Base-by-base conservation (phyloP, 1,139 yeast genomes). In the Suhomyces coccinellae region DNA sequence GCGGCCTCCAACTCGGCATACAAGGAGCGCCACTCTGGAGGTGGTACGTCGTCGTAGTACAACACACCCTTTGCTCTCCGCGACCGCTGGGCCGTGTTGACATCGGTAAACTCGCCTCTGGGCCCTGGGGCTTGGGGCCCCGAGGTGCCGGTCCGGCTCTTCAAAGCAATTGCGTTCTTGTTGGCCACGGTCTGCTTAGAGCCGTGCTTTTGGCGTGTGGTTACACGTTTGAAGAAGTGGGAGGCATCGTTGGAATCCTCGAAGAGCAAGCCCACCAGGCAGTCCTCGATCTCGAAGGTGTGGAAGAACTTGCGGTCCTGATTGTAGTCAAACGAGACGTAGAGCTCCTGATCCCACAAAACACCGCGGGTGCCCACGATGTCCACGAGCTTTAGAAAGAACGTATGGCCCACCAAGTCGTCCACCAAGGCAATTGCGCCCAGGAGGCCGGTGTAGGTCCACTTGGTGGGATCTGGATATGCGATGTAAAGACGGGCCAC, bases 291-390 rank as follows among this genome's bases (percentile, higher is more conserved):
- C 68, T 93, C 99, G 68, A 93, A 93, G 9, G 96, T 79, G 62
- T 93, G 99, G 75, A 93, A 93, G 66, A 88, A 93, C 41, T 95
- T 84, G 22, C 99, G 79, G 63, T 93, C 99, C 65, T 93, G 98
- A 61, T 87, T 80, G 66, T 93, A 93, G 53, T 84, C 85, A 62
- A 93, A 90, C 57, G 87, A 86, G 9, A 89, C 84, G 61, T 88
- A 93, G 40, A 93, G 67, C 63, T 93, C 99, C 64, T 93, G 99
- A 64, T 93, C 99, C 99, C 99, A 93, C 0, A 93, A 54, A 1
- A 93, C 96, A 15, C 98, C 98, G 34, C 87, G 73, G 51, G 81
- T 80, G 10, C 96, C 96, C 34, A 73, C 63, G 35, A 93, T 81
- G 59, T 93, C 99, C 10, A 93, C 95, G 47, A 93, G 63, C 62